A percentile compares a stretch with the other conserved stretches of the same genome.
phyloP scores from a whole-genome alignment of 2,329 filamentous ascomycete species.

The Paraphoma chrysanthemicola region DNA sequence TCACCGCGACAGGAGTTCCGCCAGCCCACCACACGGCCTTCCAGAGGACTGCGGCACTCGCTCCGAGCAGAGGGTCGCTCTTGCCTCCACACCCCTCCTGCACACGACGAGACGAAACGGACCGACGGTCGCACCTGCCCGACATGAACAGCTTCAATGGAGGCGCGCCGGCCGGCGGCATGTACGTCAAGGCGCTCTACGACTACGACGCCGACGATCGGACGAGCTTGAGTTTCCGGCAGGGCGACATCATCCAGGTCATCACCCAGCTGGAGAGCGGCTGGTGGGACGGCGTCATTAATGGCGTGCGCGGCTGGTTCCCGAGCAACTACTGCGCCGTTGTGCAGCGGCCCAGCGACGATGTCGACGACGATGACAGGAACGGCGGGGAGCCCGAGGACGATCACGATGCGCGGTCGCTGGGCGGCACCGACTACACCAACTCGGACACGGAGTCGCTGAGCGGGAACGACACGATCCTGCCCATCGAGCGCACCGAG shows the following conservation, averaged over 20 bases:
- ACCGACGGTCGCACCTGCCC: background rate
- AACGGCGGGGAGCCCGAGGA: conserved; percentile 63
- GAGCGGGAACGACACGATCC: conserved; percentile 50
- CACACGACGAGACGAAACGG: conserved; percentile 9
- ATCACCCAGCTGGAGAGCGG: conserved; percentile 97
- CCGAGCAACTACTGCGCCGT: conserved; percentile 98
- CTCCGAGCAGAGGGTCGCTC: conserved; percentile 6
- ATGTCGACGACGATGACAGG: conserved; percentile 69
- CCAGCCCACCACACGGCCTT: conserved; percentile 15
- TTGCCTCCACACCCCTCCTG: conserved; percentile 12
- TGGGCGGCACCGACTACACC: conserved; percentile 49
- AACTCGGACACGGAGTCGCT: conserved; percentile 56
- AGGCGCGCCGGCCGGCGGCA: conserved; percentile 58
- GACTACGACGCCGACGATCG: conserved; percentile 95
- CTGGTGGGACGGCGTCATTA: conserved; percentile 99
- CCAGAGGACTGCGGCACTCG: background rate
- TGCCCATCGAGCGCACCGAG: conserved; percentile 72
- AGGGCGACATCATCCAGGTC: conserved; percentile 97
- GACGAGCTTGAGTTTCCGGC: conserved; percentile 94
- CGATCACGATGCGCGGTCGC: conserved; percentile 54
- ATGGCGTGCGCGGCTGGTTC: conserved; percentile 97
- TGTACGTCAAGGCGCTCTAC: conserved; percentile 96
- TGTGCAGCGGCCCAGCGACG: conserved; percentile 77
- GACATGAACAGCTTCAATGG: conserved; percentile 59
- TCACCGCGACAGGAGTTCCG: conserved; percentile 28